Evolutionary conservation across 2,329 filamentous ascomycete species (phyloP), one percentile per base, ranked within the genome.

Genomic region (Diaporthe sp.): DNA sequence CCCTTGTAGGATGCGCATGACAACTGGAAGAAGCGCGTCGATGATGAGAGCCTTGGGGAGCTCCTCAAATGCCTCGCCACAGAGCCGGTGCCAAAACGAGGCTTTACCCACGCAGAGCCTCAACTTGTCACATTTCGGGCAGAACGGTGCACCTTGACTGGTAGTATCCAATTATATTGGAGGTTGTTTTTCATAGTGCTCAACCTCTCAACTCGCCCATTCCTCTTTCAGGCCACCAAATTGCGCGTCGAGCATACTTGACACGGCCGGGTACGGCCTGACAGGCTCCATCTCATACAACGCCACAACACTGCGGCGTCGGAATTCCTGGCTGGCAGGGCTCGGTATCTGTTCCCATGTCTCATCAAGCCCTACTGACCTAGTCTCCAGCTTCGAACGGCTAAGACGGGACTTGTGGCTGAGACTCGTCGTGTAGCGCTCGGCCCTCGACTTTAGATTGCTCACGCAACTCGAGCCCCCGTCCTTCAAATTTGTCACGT

Each of bases 281-380:
- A 55, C 49, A 13, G 65, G 49, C 17, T 70, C 65, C 65, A 70
- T 22, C 46, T 70, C 65, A 8, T 70, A 55, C n/a, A 70, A 42
- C 8, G 65, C 49, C 8, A 70, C 49, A 9, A 70, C 65, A 55
- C 65, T 70, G 3, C 65, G 49, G 49, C 65, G 34, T 31, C 65
- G 34, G 8, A 53, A 70, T 1, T 28, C 22, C 37, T 42, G 49
- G 13, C 49, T 39, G 2, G 65, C 46, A 28, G 65, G 65, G 22
- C 65, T 70, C 13, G 65, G 46, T 70, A 55, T 28, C 12, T 55
- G 65, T 15, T 70, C 65, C 65, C 65, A 70, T 19, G 15, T 13
- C 0, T 70, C 65, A 55, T 70, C 49, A 3, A 17, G 9, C 1
- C 46, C 34, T 28, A 7, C 34, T 13, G 46, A 49, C n/a, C 34